phyloP scores from a whole-genome alignment of 1,139 yeast genomes.

The Yamadazyma aaseri region DNA sequence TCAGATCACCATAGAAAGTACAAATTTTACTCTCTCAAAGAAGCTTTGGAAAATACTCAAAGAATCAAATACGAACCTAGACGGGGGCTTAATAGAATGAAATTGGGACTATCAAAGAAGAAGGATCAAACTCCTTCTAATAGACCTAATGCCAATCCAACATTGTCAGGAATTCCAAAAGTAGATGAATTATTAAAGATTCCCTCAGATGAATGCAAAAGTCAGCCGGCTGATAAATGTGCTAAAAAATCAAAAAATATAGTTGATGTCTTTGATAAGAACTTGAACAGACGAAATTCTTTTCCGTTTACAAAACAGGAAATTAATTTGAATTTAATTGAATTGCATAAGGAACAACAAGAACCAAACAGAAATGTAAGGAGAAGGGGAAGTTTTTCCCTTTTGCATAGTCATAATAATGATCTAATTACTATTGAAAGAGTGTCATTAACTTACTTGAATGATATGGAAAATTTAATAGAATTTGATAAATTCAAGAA shows the following conservation, averaged over 20 bases:
- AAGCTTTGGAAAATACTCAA: conserved; percentile 30
- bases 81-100: conserved; percentile 36
- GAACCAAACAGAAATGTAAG: conserved; percentile 5
- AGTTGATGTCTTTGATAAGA: conserved; percentile 10
- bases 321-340: conserved; percentile 28
- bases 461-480: conserved; percentile 22
- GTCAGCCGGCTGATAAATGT: not conserved
- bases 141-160: conserved; percentile 9
- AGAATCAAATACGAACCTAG: conserved; percentile 24
- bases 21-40: conserved; percentile 37
- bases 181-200: conserved; percentile 25
- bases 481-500: conserved; percentile 22
- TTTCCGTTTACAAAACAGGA: conserved; percentile 35
- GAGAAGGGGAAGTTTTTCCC: conserved; percentile 10
- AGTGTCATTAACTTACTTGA: conserved; percentile 23
- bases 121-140: conserved; percentile 1
- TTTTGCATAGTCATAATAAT: conserved; percentile 4
- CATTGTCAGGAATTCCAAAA: conserved; percentile 12
- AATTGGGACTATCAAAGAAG: conserved; percentile 28
- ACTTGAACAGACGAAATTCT: conserved; percentile 45
- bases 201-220: conserved; percentile 9
- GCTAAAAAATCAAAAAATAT: conserved; percentile 3
- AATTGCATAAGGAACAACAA: conserved; percentile 13
- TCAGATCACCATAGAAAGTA: conserved; percentile 17
- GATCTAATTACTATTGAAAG: conserved; percentile 22